A percentile compares a stretch with the other conserved stretches of the same genome.
phyloP scores from a whole-genome alignment of 352 stramenopile genomes.

The Hyphochytrium catenoides region DNA sequence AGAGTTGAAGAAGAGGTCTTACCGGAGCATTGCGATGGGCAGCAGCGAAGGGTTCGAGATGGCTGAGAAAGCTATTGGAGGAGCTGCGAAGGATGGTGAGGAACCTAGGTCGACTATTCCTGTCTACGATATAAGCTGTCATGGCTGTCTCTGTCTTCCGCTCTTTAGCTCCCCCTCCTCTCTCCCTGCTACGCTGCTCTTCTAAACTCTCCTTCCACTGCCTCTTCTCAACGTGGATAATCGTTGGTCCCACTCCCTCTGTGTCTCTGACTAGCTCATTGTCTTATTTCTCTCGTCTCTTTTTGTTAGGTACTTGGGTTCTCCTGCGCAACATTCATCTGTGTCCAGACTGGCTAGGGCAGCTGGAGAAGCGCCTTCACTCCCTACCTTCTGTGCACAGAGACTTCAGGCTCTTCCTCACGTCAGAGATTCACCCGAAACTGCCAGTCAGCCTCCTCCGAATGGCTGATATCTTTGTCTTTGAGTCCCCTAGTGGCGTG shows the following conservation, averaged over 20 bases:
- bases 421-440: conserved; percentile 87
- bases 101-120: too few relatives aligned
- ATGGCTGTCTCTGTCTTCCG: too few relatives aligned
- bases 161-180: too few relatives aligned
- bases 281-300: too few relatives aligned
- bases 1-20: conserved; percentile 66
- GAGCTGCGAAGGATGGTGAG: conserved; percentile 83
- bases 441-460: conserved; percentile 88
- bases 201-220: too few relatives aligned
- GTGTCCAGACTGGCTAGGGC: conserved; percentile 87
- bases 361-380: conserved; percentile 91
- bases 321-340: conserved; percentile 98
- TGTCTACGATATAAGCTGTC: too few relatives aligned
- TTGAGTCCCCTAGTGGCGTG: conserved; percentile 91
- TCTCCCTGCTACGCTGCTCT: too few relatives aligned
- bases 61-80: conserved; percentile 79
- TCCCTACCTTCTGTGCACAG: conserved; percentile 36
- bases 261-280: too few relatives aligned
- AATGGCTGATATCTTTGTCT: conserved; percentile 89
- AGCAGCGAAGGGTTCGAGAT: conserved; percentile 83
- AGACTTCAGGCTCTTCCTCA: conserved; percentile 82
- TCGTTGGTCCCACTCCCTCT: too few relatives aligned
- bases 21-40: conserved; percentile 94
- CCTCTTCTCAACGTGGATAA: too few relatives aligned
- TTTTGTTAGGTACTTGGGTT: conserved; percentile 91